Evolutionary conservation across 176 grass and related monocot species (phyloP).

Genomic region (Oryza nivara): DNA sequence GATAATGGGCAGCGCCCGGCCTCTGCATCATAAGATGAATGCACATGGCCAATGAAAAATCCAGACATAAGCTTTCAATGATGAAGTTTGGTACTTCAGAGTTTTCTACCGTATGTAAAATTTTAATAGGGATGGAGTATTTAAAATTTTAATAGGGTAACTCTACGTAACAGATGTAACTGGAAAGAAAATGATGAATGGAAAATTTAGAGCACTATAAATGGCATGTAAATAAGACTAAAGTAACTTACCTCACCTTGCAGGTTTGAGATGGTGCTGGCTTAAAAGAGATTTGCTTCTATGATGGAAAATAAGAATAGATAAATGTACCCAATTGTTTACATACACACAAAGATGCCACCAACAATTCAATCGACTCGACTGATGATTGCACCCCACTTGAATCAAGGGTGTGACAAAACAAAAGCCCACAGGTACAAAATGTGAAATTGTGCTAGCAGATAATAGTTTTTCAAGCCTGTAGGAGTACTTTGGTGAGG

Average conservation of each 20-base stretch:
- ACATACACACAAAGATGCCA: background rate
- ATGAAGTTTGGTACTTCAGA: too few relatives aligned
- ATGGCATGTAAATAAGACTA: background rate
- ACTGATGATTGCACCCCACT: background rate
- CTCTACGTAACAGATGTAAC: too few relatives aligned
- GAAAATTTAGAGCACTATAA: background rate
- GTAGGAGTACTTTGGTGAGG: background rate
- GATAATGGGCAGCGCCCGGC: too few relatives aligned
- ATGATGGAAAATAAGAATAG: conserved; percentile 79
- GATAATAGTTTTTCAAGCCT: background rate
- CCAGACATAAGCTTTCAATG: too few relatives aligned
- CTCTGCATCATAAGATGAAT: too few relatives aligned
- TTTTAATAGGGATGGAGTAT: too few relatives aligned
- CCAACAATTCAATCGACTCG: background rate
- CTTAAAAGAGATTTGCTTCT: conserved; percentile 76
- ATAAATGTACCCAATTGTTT: conserved; percentile 38
- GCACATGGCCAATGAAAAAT: too few relatives aligned
- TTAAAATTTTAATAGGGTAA: too few relatives aligned
- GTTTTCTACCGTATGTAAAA: too few relatives aligned
- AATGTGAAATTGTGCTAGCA: background rate
- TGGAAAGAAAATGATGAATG: background rate
- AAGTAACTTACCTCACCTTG: conserved; percentile 46
- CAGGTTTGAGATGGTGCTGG: conserved; percentile 62
- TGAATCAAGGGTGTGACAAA: background rate
- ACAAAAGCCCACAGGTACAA: background rate